These are phyloP conservation scores for Fusarium nurragi DNA, from an alignment of 2,329 filamentous ascomycete species.

Conservation along the genomic window DNA sequence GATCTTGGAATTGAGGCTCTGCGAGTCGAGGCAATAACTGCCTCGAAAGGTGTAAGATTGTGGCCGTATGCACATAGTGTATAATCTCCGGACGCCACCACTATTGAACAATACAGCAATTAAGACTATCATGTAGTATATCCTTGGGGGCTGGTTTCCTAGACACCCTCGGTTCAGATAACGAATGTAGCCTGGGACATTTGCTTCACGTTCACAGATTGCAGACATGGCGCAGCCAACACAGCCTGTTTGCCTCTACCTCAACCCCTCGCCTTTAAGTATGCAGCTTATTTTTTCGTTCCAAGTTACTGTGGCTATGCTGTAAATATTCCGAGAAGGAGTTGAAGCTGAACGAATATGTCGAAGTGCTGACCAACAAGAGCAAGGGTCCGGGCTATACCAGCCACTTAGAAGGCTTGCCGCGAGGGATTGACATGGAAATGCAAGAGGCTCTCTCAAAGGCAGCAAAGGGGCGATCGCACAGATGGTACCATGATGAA, in stretches of 20 bases:
- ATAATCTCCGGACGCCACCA: background rate
- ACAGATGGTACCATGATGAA: background rate
- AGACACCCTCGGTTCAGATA: background rate
- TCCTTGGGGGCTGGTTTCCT: background rate
- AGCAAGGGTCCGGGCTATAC: background rate
- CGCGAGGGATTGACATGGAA: background rate
- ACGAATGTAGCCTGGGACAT: background rate
- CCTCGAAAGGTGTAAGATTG: background rate
- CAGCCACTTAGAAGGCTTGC: background rate
- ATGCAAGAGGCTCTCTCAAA: background rate
- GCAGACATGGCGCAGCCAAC: background rate
- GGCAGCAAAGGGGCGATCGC: background rate
- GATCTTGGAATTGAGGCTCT: background rate
- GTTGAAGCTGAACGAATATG: background rate
- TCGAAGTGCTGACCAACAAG: constrained; percentile 11
- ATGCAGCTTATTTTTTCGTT: background rate
- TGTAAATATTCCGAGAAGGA: background rate
- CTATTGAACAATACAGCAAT: background rate
- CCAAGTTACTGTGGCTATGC: constrained; percentile 13
- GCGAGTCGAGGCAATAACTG: background rate
- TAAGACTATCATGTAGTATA: background rate
- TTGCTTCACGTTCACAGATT: background rate
- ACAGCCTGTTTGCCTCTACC: background rate
- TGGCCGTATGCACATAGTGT: background rate
- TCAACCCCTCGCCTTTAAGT: background rate